Evolutionary conservation across 148 eudicot species (phyloP), one percentile per base, ranked within the genome.

Genomic region (Dysphania ambrosioides): DNA sequence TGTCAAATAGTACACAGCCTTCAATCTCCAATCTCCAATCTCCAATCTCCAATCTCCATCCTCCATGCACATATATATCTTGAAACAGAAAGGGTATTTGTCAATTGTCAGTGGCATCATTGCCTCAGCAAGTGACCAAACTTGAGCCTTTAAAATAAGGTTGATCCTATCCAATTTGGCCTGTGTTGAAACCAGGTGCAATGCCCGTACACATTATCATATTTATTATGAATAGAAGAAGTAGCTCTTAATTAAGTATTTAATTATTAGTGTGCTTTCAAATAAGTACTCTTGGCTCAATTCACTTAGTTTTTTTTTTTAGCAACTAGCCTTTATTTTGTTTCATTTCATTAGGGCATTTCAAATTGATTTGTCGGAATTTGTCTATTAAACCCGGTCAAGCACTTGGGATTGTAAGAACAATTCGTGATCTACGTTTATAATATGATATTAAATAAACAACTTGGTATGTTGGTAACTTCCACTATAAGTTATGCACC

Each of bases 381-480:
- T 47, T 15, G 19, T 27, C 24, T 67, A n/a, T 55, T 12, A 67
- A 67, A 67, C 18, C 70, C 2, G 18, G 30, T 67, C 21, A 15
- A 67, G 49, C 41, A 40, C 47, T 10, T 15, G 16, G 47, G 9
- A 42, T 15, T 42, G 16, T 15, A 23, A 15, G 18, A 26, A 15
- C 23, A 68, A 68, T n/a, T 76, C 72, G 42, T 68, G 42, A 60
- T 70, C 23, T 47, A 70, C n/a, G n/a, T n/a, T n/a, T n/a, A n/a
- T n/a, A n/a, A n/a, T n/a, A n/a, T n/a, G n/a, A n/a, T n/a, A n/a
- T n/a, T n/a, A n/a, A 21, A 35, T 57, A 58, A 55, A 32, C 62
- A n/a, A 71, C 42, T 55, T 16, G 21, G 5, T 4, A 36, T 5
- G n/a, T 61, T 0, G 24, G n/a, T n/a, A 5, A 62, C 6, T 10